Percentiles rank a stretch among this genome's conserved stretches.
These are phyloP conservation scores for Begonia fuchsioides DNA, from an alignment of 306 rosid genomes.

Conservation along the genomic window DNA sequence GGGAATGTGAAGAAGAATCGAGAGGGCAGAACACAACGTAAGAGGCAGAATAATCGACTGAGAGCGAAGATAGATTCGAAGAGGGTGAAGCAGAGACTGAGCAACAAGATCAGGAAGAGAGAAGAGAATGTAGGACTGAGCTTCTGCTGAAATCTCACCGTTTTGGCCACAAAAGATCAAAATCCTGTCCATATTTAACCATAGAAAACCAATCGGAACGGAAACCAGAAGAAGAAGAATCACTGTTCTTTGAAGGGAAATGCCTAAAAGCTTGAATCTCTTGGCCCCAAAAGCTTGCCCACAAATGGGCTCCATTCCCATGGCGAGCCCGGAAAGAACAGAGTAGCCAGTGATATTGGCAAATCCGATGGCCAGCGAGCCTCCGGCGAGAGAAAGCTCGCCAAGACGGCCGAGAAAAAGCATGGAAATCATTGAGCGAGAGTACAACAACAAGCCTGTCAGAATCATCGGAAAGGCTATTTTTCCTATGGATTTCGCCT, in stretches of 20 bases:
- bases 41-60: slow-evolving; percentile 75
- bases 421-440: slow-evolving; percentile 86
- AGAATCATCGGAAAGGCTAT: slow-evolving; percentile 61
- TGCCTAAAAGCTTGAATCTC: slow-evolving; percentile 61
- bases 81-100: slow-evolving; percentile 57
- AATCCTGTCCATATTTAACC: slow-evolving; percentile 59
- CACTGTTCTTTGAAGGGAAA: slow-evolving; percentile 50
- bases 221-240: slow-evolving; percentile 55
- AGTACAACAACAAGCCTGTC: slow-evolving; percentile 55
- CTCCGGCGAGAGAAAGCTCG: slow-evolving; percentile 68
- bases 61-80: slow-evolving; percentile 58
- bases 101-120: slow-evolving; percentile 80
- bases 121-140: slow-evolving; percentile 52
- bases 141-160: slow-evolving; percentile 39
- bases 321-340: slow-evolving; percentile 76
- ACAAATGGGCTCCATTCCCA: slow-evolving; percentile 95
- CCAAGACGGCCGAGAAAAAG: slow-evolving; percentile 69
- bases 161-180: slow-evolving; percentile 52
- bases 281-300: slow-evolving; percentile 91
- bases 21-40: slow-evolving; percentile 42
- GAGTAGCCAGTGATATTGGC: slow-evolving; percentile 89
- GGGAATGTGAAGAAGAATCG: slow-evolving; percentile 62
- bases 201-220: slow-evolving; percentile 29
- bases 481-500: slow-evolving; percentile 33
- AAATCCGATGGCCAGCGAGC: slow-evolving; percentile 73